Base-by-base conservation (phyloP, 2,329 filamentous ascomycete species). In the Zarea fungicola region DNA sequence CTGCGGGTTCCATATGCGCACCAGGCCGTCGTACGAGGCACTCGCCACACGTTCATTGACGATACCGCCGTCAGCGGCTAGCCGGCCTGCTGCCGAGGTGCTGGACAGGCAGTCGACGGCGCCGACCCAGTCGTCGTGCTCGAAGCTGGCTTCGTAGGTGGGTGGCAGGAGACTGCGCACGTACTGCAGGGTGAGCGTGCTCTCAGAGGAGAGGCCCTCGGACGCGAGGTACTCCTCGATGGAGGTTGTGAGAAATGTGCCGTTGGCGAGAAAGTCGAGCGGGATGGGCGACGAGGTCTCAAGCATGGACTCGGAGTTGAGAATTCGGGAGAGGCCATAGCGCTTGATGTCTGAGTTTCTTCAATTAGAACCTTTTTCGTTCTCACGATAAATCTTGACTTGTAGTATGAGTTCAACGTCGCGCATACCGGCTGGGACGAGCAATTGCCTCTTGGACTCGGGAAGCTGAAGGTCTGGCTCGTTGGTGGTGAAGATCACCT, bases 101-200 rank as follows among this genome's bases (percentile, higher is more conserved):
- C 69, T 66, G 0, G 89, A 91, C 21, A 95, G 73, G 5, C 95
- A 80, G 65, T 96, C 90, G 22, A 97, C 83, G 22, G 81, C 80
- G 64, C 88, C 89, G 42, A 99, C 87, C 93, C 93, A 99, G 67
- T 97, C 93, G 62, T 99, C 91, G 66, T 99, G 92, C 71, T 96
- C 85, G 65, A 96, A 99, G 62, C 87, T 93, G 11, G 90, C 86
- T 58, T 95, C 84, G 65, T 93, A 92, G 29, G 87, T 77, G 16
- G 93, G 93, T 7, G 93, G 93, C 52, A 96, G 83, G 58, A 96
- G 74, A 55, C 90, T 93, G 60, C 90, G 85, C 29, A 96, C 89
- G 68, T 97, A 99, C 73, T 97, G 91, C 50, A 99, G 78, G 29
- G 85, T 86, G 45, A 99, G 72, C 4, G 86, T 92, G 5, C 85